phyloP scores from a whole-genome alignment of 345 rosid species.

The Adansonia digitata region DNA sequence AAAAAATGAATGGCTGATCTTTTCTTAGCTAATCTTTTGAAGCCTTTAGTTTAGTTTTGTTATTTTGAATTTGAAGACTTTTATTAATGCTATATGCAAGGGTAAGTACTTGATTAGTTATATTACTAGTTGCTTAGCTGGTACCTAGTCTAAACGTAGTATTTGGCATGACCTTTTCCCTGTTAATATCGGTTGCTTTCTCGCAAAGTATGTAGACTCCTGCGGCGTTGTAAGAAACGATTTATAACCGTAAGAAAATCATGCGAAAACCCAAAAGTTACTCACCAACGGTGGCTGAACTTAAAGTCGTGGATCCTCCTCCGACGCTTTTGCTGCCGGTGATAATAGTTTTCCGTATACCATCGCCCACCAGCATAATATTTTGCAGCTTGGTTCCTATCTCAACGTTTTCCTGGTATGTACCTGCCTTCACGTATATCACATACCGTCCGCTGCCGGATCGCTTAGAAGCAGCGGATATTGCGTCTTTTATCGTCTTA shows the following conservation, averaged over 20 bases:
- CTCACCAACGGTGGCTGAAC: conserved; percentile 91
- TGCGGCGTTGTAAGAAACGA: background rate
- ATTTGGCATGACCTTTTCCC: background rate
- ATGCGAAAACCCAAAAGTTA: background rate
- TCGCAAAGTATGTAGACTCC: background rate
- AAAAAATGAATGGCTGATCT: background rate
- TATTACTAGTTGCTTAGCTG: background rate
- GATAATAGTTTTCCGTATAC: conserved; percentile 60
- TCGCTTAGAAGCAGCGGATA: conserved; percentile 48
- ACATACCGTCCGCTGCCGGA: conserved; percentile 60
- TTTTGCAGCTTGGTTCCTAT: conserved; percentile 40
- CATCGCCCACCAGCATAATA: conserved; percentile 85
- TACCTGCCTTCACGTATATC: conserved; percentile 71
- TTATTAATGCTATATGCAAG: background rate
- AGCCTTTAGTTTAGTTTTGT: background rate
- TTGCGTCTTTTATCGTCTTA: conserved; percentile 59
- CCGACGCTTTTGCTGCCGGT: conserved; percentile 86
- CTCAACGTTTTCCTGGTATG: conserved; percentile 61
- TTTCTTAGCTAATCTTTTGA: background rate
- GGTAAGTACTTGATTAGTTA: too few species aligned
- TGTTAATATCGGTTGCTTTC: background rate
- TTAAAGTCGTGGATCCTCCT: conserved; percentile 77
- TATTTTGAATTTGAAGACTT: background rate
- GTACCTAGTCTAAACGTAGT: background rate
- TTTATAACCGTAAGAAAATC: background rate